Conservation (phyloP, 352 stramenopile genomes). For the Globisporangium solare region DNA sequence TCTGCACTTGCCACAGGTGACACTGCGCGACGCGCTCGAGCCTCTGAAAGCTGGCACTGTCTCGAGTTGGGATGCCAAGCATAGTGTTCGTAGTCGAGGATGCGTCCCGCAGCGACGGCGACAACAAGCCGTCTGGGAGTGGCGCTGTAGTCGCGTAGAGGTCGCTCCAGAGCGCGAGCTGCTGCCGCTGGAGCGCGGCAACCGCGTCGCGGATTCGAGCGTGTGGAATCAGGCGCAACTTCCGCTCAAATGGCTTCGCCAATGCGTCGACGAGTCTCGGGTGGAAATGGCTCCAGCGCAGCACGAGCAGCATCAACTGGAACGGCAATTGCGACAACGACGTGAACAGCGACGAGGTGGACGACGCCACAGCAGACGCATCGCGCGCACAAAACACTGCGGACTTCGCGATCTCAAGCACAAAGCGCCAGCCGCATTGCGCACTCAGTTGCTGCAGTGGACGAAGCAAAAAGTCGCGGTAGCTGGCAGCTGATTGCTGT, state of each 20-base stretch:
- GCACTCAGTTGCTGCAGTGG: conserved; percentile 34
- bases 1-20: conserved; percentile 65
- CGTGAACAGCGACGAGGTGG: conserved; percentile 22
- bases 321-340: conserved; percentile 51
- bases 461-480: conserved; percentile 14
- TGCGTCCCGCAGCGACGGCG: background rate
- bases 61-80: background rate
- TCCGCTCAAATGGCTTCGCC: conserved; percentile 37
- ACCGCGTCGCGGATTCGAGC: conserved; percentile 33
- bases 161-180: conserved; percentile 27
- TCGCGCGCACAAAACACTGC: conserved; percentile 3
- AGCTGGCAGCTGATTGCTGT: background rate
- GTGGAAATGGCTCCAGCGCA: conserved; percentile 76
- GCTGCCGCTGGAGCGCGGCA: conserved; percentile 17
- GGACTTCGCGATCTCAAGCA: conserved; percentile 42
- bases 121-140: background rate
- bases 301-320: conserved; percentile 54
- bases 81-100: background rate
- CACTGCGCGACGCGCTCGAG: conserved; percentile 42
- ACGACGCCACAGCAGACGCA: too few relatives aligned
- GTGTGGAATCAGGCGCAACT: conserved; percentile 48
- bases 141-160: conserved; percentile 10
- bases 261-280: conserved; percentile 32
- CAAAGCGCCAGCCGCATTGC: conserved; percentile 54
- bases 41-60: background rate